These are phyloP conservation scores for Fraxinus paxiana DNA, from an alignment of 305 asterid genomes.

Conservation along the genomic window DNA sequence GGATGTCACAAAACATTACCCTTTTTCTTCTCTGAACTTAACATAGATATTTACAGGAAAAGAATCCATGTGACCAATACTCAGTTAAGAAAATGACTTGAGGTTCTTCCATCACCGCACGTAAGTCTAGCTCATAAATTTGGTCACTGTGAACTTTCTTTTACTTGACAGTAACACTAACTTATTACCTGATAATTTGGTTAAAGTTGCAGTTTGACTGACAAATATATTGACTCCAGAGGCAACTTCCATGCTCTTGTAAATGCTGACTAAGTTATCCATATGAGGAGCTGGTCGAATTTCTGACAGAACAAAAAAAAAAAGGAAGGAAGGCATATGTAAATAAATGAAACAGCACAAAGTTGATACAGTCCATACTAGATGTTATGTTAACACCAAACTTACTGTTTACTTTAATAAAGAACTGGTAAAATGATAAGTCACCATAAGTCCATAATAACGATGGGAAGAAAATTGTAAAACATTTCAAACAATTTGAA, in stretches of 20 bases:
- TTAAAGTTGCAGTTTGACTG: conserved; percentile 51
- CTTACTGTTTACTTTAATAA: background rate
- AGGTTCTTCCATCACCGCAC: background rate
- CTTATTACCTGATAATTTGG: conserved; percentile 48
- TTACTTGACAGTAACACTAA: background rate
- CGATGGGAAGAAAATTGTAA: background rate
- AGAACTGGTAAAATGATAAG: background rate
- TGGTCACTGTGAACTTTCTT: background rate
- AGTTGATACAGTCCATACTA: background rate
- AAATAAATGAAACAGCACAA: background rate
- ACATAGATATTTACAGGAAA: background rate
- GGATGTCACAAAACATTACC: background rate
- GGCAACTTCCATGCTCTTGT: conserved; percentile 88
- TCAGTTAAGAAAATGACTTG: background rate
- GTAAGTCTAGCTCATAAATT: background rate
- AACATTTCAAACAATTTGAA: background rate
- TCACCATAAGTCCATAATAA: background rate
- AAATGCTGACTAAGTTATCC: conserved; percentile 84
- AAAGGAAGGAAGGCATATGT: background rate
- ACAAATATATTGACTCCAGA: conserved; percentile 59
- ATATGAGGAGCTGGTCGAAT: conserved; percentile 88
- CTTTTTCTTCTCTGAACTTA: background rate
- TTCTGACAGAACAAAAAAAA: conserved; percentile 40
- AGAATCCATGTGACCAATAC: background rate
- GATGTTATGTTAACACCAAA: background rate